phyloP scores from a whole-genome alignment of 208 protist genomes.

The Trichomonas tenax region DNA sequence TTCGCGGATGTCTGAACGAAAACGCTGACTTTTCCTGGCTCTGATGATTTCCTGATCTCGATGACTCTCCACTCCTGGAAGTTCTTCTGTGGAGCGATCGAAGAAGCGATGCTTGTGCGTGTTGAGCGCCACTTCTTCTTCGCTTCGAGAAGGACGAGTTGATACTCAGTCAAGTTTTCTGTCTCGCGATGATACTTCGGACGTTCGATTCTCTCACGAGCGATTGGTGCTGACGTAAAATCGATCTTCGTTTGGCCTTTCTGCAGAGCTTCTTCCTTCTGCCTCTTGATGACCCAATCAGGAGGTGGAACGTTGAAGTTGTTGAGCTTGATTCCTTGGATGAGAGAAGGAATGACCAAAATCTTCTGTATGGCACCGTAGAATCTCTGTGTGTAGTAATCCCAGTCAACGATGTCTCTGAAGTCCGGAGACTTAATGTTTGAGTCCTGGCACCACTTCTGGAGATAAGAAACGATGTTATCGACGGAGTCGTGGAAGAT shows the following conservation, averaged over 20 bases:
- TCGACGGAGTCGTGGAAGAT: not conserved
- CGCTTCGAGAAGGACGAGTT: not conserved
- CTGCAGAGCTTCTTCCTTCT: not conserved
- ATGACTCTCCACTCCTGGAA: not conserved
- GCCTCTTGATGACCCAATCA: conserved; percentile 1
- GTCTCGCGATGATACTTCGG: not conserved
- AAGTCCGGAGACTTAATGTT: not conserved
- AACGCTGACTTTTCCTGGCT: not conserved
- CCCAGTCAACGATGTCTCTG: conserved; percentile 24
- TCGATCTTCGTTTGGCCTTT: not conserved
- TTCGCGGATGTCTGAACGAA: not conserved
- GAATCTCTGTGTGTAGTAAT: conserved; percentile 9
- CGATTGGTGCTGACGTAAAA: not conserved
- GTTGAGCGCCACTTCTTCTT: not conserved
- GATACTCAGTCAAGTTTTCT: not conserved
- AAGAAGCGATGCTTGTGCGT: not conserved
- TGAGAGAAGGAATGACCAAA: not conserved
- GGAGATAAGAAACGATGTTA: not conserved
- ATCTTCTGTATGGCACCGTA: not conserved
- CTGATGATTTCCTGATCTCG: not conserved
- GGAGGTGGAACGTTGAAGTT: not conserved
- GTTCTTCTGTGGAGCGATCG: too few relatives aligned
- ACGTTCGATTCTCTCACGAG: not conserved
- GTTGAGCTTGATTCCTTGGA: not conserved
- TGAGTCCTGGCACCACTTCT: not conserved